Evolutionary conservation across 805 yeast genomes (phyloP).

Genomic region (Sugiyamaella valdiviana): DNA sequence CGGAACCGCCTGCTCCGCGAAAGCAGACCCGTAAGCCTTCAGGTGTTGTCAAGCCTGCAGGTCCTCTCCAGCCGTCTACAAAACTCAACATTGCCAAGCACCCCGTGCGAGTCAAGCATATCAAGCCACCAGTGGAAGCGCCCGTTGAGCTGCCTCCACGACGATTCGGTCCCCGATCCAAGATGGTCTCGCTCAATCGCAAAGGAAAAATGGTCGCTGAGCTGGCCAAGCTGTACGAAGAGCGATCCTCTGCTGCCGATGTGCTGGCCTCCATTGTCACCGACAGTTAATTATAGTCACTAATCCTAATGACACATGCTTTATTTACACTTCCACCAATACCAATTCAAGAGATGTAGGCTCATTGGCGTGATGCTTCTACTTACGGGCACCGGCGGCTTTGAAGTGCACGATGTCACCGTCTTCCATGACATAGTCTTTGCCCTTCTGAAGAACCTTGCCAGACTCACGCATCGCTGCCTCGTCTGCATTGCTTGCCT

Average conservation of each 20-base stretch:
- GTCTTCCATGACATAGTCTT: constrained; percentile 71
- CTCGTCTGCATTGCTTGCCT: constrained; percentile 42
- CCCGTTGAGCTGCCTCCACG: constrained; percentile 14
- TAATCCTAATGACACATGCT: not conserved
- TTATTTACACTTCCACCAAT: too few species aligned
- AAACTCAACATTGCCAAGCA: constrained; percentile 6
- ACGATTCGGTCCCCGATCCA: constrained; percentile 22
- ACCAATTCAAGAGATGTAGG: too few species aligned
- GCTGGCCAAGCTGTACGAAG: constrained; percentile 59
- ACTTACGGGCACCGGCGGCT: constrained; percentile 28
- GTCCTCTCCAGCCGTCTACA: constrained; percentile 11
- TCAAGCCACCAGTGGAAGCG: not conserved
- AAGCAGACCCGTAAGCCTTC: not conserved
- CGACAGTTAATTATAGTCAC: not conserved
- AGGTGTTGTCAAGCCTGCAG: not conserved
- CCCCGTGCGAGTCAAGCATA: not conserved
- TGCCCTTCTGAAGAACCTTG: constrained; percentile 62
- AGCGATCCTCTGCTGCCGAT: constrained; percentile 34
- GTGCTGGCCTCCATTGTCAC: constrained; percentile 20
- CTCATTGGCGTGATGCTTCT: too few species aligned
- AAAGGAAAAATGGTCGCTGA: constrained; percentile 56
- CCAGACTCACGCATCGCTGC: constrained; percentile 52
- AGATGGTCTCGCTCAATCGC: constrained; percentile 33
- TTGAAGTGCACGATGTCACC: constrained; percentile 76
- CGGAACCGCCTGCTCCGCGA: constrained; percentile 7